phyloP scores from a whole-genome alignment of 345 rosid genomes.

The Citrus sp. region DNA sequence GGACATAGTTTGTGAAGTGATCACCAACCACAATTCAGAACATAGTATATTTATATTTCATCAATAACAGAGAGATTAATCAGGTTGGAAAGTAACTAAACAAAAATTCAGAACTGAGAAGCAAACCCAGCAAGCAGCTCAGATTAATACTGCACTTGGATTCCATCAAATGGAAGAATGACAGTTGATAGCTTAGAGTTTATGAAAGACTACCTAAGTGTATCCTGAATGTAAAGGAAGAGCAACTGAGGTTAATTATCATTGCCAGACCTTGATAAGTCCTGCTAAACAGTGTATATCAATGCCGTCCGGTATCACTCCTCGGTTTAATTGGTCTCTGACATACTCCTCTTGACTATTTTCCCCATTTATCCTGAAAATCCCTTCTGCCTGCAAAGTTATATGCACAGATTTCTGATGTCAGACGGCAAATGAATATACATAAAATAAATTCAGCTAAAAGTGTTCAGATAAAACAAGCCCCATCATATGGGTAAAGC shows the following conservation, averaged over 20 bases:
- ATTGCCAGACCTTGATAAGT: slow-evolving; percentile 68
- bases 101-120: not conserved
- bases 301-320: slow-evolving; percentile 66
- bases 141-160: not conserved
- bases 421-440: slow-evolving; percentile 1
- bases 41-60: not conserved
- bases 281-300: slow-evolving; percentile 96
- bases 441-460: slow-evolving; percentile 1
- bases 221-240: slow-evolving; percentile 5
- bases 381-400: slow-evolving; percentile 80
- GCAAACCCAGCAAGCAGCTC: not conserved
- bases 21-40: not conserved
- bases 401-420: slow-evolving; percentile 16
- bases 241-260: not conserved
- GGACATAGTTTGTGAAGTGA: not conserved
- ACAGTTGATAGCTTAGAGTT: not conserved
- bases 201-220: not conserved
- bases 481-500: not conserved
- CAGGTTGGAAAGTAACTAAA: not conserved
- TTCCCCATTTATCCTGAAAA: slow-evolving; percentile 89
- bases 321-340: slow-evolving; percentile 78
- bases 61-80: not conserved
- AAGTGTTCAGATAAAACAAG: not conserved
- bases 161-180: not conserved
- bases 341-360: slow-evolving; percentile 91